These are phyloP conservation scores for Calendula officinalis DNA, from an alignment of 129 eudicot genomes.

Conservation along the genomic window DNA sequence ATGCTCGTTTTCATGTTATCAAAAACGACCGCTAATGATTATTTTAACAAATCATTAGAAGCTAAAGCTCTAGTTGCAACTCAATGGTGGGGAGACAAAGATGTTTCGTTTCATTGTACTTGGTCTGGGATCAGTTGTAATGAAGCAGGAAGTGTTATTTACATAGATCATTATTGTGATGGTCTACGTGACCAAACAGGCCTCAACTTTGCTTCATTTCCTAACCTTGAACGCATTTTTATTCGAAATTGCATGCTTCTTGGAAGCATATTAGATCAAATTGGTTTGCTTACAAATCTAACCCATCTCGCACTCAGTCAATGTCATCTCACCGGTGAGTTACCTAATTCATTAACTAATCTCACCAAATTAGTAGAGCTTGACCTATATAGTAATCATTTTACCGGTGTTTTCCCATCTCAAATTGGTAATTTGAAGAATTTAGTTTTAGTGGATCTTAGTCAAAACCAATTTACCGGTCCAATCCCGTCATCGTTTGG, in stretches of 20 bases:
- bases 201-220: conserved; percentile 18
- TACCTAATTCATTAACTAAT: conserved; percentile 14
- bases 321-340: conserved; percentile 2
- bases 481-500: conserved; percentile 11
- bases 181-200: neutral
- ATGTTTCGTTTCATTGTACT: conserved; percentile 3
- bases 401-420: conserved; percentile 16
- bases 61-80: neutral
- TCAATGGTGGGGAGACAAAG: conserved; percentile 3
- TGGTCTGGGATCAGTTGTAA: conserved; percentile 15
- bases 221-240: neutral
- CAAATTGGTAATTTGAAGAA: conserved; percentile 2
- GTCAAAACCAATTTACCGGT: conserved; percentile 8
- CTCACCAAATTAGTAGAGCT: conserved; percentile 16
- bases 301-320: neutral
- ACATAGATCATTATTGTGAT: neutral
- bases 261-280: conserved; percentile 15
- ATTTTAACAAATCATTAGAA: conserved; percentile 2
- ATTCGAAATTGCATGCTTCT: neutral
- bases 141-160: conserved; percentile 13
- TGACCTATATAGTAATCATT: conserved; percentile 14
- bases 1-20: conserved; percentile 7
- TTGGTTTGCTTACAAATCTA: conserved; percentile 15
- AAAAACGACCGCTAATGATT: conserved; percentile 2
- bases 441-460: conserved; percentile 12